Conservation (phyloP, 1,284 basidiomycete species). For the Boletus holoroseus region DNA sequence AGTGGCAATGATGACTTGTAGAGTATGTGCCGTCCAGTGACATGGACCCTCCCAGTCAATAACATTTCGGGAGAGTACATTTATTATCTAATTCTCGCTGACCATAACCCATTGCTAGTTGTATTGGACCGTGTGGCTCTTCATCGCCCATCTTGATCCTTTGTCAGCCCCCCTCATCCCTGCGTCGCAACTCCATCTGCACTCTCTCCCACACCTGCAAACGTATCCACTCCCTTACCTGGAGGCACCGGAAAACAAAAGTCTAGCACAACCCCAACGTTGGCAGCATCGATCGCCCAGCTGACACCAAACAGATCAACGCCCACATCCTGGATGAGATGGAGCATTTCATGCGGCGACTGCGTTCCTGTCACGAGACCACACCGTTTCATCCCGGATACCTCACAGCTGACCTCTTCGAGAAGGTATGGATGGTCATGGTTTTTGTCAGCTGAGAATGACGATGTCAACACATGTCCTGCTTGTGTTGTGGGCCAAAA, state of each 20-base stretch:
- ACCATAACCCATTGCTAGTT: too few relatives aligned
- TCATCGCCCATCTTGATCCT: slow-evolving; percentile 1
- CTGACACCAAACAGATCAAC: slow-evolving; percentile 69
- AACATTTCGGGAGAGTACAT: background rate
- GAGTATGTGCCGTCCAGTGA: background rate
- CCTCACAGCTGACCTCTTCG: slow-evolving; percentile 75
- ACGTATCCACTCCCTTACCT: slow-evolving; percentile 21
- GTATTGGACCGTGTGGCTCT: background rate
- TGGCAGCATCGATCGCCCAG: slow-evolving; percentile 63
- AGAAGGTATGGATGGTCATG: slow-evolving; percentile 41
- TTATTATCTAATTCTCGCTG: background rate
- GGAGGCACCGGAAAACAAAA: slow-evolving; percentile 60
- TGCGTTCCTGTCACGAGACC: slow-evolving; percentile 57
- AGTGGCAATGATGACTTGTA: background rate
- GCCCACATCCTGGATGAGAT: slow-evolving; percentile 57
- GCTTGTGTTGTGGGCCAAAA: slow-evolving; percentile 59
- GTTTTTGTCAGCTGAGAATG: background rate
- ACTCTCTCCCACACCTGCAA: slow-evolving; percentile 29
- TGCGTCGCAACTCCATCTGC: background rate
- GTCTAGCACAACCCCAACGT: slow-evolving; percentile 67
- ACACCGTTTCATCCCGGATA: slow-evolving; percentile 94
- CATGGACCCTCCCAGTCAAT: background rate
- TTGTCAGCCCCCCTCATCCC: slow-evolving; percentile 22
- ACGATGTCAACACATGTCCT: slow-evolving; percentile 2
- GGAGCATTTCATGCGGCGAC: slow-evolving; percentile 71